phyloP scores from a whole-genome alignment of 768 basidiomycete species.

The Tylopilus felleus region DNA sequence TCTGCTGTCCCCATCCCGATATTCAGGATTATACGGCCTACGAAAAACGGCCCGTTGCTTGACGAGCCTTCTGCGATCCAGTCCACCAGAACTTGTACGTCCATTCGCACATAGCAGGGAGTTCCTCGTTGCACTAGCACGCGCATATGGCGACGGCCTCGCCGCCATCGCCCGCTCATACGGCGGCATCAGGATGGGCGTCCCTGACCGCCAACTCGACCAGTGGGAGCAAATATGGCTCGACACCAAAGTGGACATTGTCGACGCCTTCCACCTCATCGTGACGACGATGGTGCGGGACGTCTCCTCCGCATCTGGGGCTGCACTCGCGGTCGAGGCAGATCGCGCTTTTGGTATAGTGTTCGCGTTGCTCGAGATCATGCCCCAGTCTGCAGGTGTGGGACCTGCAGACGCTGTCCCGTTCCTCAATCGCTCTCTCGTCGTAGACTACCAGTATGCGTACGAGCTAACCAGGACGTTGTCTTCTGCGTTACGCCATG shows the following conservation, averaged over 20 bases:
- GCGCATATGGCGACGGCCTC: conserved; percentile 59
- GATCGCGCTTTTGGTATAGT: conserved; percentile 57
- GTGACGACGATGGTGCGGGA: conserved; percentile 48
- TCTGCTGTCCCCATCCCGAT: conserved; percentile 42
- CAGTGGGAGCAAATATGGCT: conserved; percentile 74
- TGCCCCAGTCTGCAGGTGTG: conserved; percentile 18
- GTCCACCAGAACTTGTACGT: conserved; percentile 46
- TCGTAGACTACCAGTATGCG: conserved; percentile 69
- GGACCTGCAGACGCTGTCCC: conserved; percentile 36
- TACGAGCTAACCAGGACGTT: conserved; percentile 58
- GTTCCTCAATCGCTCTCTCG: conserved; percentile 64
- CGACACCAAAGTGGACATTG: conserved; percentile 65
- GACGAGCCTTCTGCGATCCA: conserved; percentile 48
- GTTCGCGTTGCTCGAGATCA: conserved; percentile 53
- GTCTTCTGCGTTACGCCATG: conserved; percentile 40
- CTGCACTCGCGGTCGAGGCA: conserved; percentile 42
- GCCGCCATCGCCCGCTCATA: conserved; percentile 54
- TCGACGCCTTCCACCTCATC: conserved; percentile 67
- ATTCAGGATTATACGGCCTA: conserved; percentile 56
- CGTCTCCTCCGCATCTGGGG: conserved; percentile 42
- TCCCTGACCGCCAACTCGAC: conserved; percentile 37
- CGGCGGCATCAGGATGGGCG: conserved; percentile 44
- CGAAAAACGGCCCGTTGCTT: conserved; percentile 63
- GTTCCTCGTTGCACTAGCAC: conserved; percentile 56
- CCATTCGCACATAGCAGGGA: conserved; percentile 50